A percentile compares a stretch with the other conserved stretches of the same genome.
Conservation (phyloP, 2,329 filamentous ascomycete genomes). For the Bipolaris oryzae region DNA sequence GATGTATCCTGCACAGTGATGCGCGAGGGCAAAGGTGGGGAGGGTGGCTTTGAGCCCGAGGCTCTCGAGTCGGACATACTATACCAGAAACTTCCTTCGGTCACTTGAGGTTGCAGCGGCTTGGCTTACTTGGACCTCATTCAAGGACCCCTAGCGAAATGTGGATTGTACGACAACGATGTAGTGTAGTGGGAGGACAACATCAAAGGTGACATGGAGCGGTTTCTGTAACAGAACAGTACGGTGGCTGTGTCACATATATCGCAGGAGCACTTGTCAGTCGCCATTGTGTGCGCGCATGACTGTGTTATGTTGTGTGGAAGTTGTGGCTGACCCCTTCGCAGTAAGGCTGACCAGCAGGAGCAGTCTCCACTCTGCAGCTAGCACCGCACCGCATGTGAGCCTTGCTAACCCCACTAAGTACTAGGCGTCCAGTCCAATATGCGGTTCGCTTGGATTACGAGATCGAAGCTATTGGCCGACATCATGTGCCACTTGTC, state of each 20-base stretch:
- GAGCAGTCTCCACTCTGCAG: constrained; percentile 1
- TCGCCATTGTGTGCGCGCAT: constrained; percentile 9
- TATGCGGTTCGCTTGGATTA: not conserved
- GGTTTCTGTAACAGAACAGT: not conserved
- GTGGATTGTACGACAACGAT: constrained; percentile 1
- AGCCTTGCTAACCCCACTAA: not conserved
- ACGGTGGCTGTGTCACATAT: not conserved
- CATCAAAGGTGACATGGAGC: not conserved
- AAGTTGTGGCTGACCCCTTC: constrained; percentile 13
- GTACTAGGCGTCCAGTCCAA: constrained; percentile 7
- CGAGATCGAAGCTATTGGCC: not conserved
- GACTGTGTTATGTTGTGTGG: constrained; percentile 3
- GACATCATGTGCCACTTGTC: not conserved
- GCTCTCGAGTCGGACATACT: constrained; percentile 11
- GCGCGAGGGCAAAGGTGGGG: constrained; percentile 35
- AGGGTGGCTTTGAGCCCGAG: constrained; percentile 22
- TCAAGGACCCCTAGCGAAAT: constrained; percentile 3
- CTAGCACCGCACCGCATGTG: not conserved
- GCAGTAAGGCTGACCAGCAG: constrained; percentile 14
- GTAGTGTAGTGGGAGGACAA: constrained; percentile 6
- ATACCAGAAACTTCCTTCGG: not conserved
- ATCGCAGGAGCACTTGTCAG: not conserved
- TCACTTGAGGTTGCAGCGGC: constrained; percentile 3
- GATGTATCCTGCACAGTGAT: constrained; percentile 46
- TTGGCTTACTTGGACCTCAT: constrained; percentile 1